Base-by-base conservation (phyloP, 2,329 filamentous ascomycete genomes). In the Talaromyces sp. region DNA sequence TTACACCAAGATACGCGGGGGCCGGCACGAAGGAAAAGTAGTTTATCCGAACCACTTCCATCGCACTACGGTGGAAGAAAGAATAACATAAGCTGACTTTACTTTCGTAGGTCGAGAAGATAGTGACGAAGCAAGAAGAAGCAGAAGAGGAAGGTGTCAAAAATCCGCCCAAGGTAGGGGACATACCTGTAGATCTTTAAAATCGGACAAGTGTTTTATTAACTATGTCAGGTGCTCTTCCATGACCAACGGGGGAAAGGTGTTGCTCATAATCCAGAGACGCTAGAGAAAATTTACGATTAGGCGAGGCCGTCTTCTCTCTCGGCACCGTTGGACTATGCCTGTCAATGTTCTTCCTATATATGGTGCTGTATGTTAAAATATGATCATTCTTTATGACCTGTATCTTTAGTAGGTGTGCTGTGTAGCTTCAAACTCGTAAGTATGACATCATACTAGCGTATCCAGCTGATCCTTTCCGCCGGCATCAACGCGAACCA, bases 361-460 rank as follows among this genome's bases (percentile, higher is more conserved):
- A 30, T 10, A 30, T 7, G 30, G 7, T 30, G 6, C 30, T 10
- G 6, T 30, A 30, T 30, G 9, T 30, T 30, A 10, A 7, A 7
- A 8, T 30, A 8, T 30, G 6, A 30, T 30, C 30, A 30, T 10
- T 30, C 30, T 7, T 30, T 30, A 8, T 30, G 30, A 8, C 6
- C 9, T 30, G 9, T 30, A 30, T 30, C 9, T 30, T 30, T 8
- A 30, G 30, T 8, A 30, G 6, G 9, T 30, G 9, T 30, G 6
- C 7, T 30, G 30, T 30, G 9, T 8, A 30, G 30, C 30, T 30
- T 30, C 30, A 10, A 30, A 7, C 9, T 30, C 30, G n/a, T n/a
- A n/a, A n/a, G 9, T 30, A 30, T 30, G 30, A 30, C 30, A 30
- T 30, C 9, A 30, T 27, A 27, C 73, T 0, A 78, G n/a, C n/a